Evolutionary conservation across 2,329 filamentous ascomycete species (phyloP), one percentile per base, ranked within the genome.

Genomic region (Cladorrhinum sp.): DNA sequence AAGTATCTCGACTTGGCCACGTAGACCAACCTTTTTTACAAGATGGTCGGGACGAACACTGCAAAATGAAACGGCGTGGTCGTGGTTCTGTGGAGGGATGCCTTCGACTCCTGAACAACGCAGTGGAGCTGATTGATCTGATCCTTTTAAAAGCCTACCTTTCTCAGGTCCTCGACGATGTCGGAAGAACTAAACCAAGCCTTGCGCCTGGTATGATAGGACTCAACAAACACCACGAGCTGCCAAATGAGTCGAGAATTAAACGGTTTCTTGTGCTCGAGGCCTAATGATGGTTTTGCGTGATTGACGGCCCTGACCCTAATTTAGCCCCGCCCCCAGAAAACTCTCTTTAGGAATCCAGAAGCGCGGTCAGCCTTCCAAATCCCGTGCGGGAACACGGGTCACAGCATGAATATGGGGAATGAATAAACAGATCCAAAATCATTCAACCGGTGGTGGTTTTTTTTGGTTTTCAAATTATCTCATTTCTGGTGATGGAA

Each of bases 1-100:
- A 59, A 38, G 57, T 59, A 59, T 59, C 36, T 38, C 25, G 57
- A 55, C 32, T 24, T 59, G n/a, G 50, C 27, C 22, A 50, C 24
- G 41, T 45, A 45, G 41, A 20, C n/a, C 41, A 45, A 18, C 41
- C 41, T 4, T 45, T 45, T 18, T 12, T 5, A 18, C 10, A 20
- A 20, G 41, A 45, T 20, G 41, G 41, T 45, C 41, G 41, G 41
- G 41, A 45, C 41, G 41, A 45, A 45, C 41, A 10, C n/a, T 18
- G 7, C 41, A 45, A 45, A 41, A 45, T 45, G 41, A 45, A 45
- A 45, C 41, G 41, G 41, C 20, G 41, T 20, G 41, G 41, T 45
- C 7, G 41, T 45, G 41, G 41, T 45, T 45, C 7, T 18, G 10
- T 4, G 16, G 16, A 41, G 16, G 12, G 36, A 41, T n/a, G 36